Percentiles rank a stretch among this genome's conserved stretches.
Evolutionary conservation across 1,139 yeast species (phyloP).

Genomic region (Yamadazyma epiphylla): DNA sequence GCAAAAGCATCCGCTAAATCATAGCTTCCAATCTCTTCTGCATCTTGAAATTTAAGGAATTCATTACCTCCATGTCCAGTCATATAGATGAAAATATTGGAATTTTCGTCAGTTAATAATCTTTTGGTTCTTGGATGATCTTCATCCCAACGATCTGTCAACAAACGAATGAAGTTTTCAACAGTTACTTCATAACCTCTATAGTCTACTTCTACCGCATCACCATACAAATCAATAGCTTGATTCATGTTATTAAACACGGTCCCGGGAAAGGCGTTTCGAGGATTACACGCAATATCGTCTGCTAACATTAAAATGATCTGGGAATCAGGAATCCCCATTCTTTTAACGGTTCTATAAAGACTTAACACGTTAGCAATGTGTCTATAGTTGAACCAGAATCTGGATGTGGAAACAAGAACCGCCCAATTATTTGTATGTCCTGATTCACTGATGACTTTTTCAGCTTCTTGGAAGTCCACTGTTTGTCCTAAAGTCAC

Average conservation of each 20-base stretch:
- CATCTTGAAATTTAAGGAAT: constrained; percentile 94
- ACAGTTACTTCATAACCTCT: constrained; percentile 98
- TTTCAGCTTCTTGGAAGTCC: constrained; percentile 18
- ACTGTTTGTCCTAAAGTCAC: constrained; percentile 4
- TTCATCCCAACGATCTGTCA: constrained; percentile 94
- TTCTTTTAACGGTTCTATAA: constrained; percentile 90
- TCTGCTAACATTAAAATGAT: constrained; percentile 94
- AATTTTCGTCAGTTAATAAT: constrained; percentile 85
- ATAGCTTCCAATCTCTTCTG: constrained; percentile 93
- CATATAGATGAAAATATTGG: constrained; percentile 89
- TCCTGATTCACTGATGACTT: constrained; percentile 31
- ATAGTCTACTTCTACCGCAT: constrained; percentile 91
- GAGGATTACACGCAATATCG: constrained; percentile 94
- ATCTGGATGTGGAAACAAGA: constrained; percentile 88
- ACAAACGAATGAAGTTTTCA: constrained; percentile 82
- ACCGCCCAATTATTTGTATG: constrained; percentile 95
- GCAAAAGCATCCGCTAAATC: constrained; percentile 97
- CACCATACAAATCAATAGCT: constrained; percentile 92
- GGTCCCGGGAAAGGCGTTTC: constrained; percentile 94
- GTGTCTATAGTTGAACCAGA: constrained; percentile 97
- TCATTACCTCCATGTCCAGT: constrained; percentile 99
- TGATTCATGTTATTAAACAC: constrained; percentile 93
- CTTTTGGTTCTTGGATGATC: constrained; percentile 92
- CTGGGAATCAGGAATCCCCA: constrained; percentile 97
- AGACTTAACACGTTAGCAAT: constrained; percentile 95